Conservation (phyloP, 192 early-diverging fungal genomes). For the Chytriomyces confervae region DNA sequence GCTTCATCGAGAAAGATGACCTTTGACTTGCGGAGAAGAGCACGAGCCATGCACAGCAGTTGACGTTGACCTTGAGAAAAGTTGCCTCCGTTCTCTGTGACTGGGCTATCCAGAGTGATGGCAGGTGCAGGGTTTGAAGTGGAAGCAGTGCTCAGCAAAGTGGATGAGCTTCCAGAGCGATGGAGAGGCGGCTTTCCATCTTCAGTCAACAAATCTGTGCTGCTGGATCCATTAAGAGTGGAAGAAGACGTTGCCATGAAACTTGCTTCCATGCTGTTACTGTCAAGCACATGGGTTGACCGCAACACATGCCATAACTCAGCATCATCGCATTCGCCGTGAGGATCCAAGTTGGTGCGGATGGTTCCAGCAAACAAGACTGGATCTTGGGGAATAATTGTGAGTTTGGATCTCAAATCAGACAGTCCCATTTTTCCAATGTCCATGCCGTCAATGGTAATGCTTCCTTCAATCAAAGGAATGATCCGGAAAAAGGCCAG, state of each 20-base stretch:
- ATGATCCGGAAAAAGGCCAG: conserved; percentile 57
- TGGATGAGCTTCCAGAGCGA: background rate
- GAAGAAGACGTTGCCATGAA: background rate
- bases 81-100: conserved; percentile 47
- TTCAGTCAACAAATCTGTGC: background rate
- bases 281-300: conserved; percentile 54
- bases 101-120: conserved; percentile 26
- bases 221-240: conserved; percentile 4
- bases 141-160: background rate
- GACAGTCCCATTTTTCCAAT: conserved; percentile 62
- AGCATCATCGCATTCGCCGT: conserved; percentile 56
- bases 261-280: conserved; percentile 5
- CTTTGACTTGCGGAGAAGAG: conserved; percentile 46
- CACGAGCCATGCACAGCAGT: conserved; percentile 56
- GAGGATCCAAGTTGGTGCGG: conserved; percentile 85
- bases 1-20: conserved; percentile 55
- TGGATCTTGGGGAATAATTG: conserved; percentile 85
- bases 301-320: conserved; percentile 70
- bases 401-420: conserved; percentile 67
- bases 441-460: conserved; percentile 74
- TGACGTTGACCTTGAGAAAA: conserved; percentile 50
- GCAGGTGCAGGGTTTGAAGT: background rate
- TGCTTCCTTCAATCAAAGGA: conserved; percentile 43
- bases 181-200: background rate
- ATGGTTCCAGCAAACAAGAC: conserved; percentile 73